These are phyloP conservation scores for Hippophae tibetana DNA, from an alignment of 306 rosid species.

Conservation along the genomic window DNA sequence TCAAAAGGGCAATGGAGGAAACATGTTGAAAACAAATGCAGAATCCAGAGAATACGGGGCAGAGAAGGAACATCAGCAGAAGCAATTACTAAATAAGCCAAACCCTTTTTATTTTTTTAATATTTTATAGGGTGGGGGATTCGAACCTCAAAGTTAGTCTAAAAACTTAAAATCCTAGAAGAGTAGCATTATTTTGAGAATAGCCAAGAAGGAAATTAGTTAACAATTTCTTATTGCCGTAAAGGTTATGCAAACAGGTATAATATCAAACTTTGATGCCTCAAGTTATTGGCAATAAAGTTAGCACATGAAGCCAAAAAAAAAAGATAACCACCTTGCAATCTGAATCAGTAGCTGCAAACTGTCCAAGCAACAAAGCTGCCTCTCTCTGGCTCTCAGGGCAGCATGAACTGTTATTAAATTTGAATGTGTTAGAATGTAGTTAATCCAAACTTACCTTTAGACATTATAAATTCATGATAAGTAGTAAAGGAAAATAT, in stretches of 20 bases:
- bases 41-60: constrained; percentile 7
- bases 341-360: constrained; percentile 97
- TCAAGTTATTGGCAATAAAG: constrained; percentile 8
- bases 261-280: neutral
- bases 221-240: neutral
- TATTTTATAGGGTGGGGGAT: no score
- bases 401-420: constrained; percentile 70
- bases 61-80: no score
- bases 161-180: no score
- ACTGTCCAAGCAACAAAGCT: constrained; percentile 94
- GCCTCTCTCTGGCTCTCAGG: constrained; percentile 99
- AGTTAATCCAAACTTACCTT: neutral
- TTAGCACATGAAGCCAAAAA: neutral
- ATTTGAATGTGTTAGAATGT: constrained; percentile 9
- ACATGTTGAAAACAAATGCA: neutral
- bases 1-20: neutral
- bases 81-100: no score
- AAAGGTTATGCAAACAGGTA: neutral
- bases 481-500: no score
- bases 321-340: constrained; percentile 57
- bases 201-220: neutral
- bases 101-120: no score
- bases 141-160: no score
- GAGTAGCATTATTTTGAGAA: no score
- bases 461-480: no score